A percentile compares a stretch with the other conserved stretches of the same genome.
Evolutionary conservation across 345 rosid genomes (phyloP).

Genomic region (Mangifera indica): DNA sequence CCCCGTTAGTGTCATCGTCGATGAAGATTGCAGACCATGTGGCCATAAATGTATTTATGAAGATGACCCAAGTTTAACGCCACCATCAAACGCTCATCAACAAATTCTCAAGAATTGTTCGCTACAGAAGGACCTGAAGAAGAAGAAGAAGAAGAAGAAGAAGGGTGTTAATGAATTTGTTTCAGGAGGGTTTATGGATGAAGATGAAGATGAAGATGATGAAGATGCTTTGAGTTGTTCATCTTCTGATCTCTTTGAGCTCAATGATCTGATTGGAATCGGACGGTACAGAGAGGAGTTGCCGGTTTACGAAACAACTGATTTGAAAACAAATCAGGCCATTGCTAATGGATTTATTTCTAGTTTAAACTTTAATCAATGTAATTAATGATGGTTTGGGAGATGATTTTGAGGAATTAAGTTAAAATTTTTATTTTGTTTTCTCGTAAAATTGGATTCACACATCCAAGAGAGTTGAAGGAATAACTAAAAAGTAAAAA

Average conservation of each 20-base stretch:
- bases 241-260: conserved; percentile 86
- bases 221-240: conserved; percentile 60
- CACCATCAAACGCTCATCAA: conserved; percentile 19
- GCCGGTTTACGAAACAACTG: conserved; percentile 90
- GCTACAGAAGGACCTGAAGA: conserved; percentile 28
- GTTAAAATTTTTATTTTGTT: not conserved
- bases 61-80: conserved; percentile 40
- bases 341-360: conserved; percentile 62
- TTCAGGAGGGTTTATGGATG: conserved; percentile 27
- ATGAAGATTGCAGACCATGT: conserved; percentile 61
- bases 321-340: conserved; percentile 61
- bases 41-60: conserved; percentile 49
- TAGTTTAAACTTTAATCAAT: conserved; percentile 23
- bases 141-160: conserved; percentile 18
- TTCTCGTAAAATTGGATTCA: conserved; percentile 6
- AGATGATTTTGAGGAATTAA: conserved; percentile 1
- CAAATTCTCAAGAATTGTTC: conserved; percentile 17
- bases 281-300: conserved; percentile 68
- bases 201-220: conserved; percentile 27
- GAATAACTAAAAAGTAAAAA: conserved; percentile 15
- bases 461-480: conserved; percentile 23
- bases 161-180: conserved; percentile 31
- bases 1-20: conserved; percentile 65
- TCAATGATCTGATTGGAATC: conserved; percentile 56
- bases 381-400: conserved; percentile 23